Percentiles rank a stretch among this genome's conserved stretches.
Conservation (phyloP, 108 stramenopile genomes). For the Conticribra weissflogii region DNA sequence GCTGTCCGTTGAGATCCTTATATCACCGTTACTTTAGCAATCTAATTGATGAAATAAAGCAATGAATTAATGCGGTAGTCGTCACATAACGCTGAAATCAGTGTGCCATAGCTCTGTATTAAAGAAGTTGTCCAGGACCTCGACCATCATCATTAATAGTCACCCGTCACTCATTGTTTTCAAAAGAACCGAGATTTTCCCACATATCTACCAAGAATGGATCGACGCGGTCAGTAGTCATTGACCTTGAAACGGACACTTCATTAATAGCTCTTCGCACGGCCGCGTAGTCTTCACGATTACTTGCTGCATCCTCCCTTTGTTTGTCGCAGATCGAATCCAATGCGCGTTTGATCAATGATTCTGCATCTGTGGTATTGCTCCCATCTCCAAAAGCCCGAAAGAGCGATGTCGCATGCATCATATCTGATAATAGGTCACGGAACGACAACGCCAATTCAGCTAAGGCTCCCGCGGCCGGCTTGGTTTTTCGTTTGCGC, state of each 20-base stretch:
- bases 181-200: slow-evolving; percentile 14
- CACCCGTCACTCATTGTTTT: not conserved
- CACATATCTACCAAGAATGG: slow-evolving; percentile 43
- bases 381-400: slow-evolving; percentile 8
- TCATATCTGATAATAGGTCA: slow-evolving; percentile 55
- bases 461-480: slow-evolving; percentile 57
- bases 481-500: slow-evolving; percentile 68
- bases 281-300: slow-evolving; percentile 4
- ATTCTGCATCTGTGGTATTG: not conserved
- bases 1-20: no score
- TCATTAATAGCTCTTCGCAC: slow-evolving; percentile 26
- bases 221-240: slow-evolving; percentile 44
- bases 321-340: slow-evolving; percentile 7
- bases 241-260: slow-evolving; percentile 17
- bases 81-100: no score
- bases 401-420: slow-evolving; percentile 29
- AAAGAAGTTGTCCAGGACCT: no score
- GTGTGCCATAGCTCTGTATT: no score
- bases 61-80: no score
- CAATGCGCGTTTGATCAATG: slow-evolving; percentile 2
- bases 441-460: slow-evolving; percentile 43
- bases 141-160: no score
- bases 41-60: no score
- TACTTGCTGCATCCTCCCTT: not conserved
- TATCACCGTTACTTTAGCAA: no score